Base-by-base conservation (phyloP, 2,329 filamentous ascomycete species). In the Stenocarpella maydis region DNA sequence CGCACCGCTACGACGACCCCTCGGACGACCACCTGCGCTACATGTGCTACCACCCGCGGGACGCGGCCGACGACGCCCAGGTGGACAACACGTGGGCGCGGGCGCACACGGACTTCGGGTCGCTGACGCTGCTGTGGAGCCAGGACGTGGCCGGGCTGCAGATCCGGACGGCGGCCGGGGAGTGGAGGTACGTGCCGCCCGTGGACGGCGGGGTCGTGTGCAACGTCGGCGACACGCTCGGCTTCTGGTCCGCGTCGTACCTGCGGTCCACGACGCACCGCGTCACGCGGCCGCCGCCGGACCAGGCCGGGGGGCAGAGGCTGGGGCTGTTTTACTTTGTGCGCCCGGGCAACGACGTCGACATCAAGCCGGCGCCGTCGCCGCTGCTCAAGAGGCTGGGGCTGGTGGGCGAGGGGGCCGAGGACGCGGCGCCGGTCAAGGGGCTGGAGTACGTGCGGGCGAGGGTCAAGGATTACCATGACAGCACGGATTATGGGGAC, bases 1-100 rank as follows among this genome's bases (percentile, higher is more conserved):
- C 83, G 55, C 87, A 89, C 73, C 78, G 78, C 7, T 89, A 88
- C 71, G 79, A 85, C 2, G 78, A 82, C 39, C 79, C 82, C 19
- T 83, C 84, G 52, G 86, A 88, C 61, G 83, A 86, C 69, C 86
- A 88, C 71, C 79, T 87, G 15, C 83, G 87, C 9, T 87, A 87
- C 75, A 88, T 87, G 86, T 80, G 82, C 58, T 88, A 87, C 72
- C 80, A 82, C 34, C 78, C 82, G 0, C 81, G 85, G 9, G 77
- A 78, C 0, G 72, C 78, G 19, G 80, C 81, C 8, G 80, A 83
- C 28, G 84, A 82, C 74, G 71, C 67, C n/a, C 69, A 61, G 37
- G 72, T 75, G 19, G 68, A 72, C 26, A 74, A 76, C 43, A 76
- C 70, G 1, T 77, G 74, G 75, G 73, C 74, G 1, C 72, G 75